Base-by-base conservation (phyloP, 805 yeast species). In the Cyberlindnera japonica region DNA sequence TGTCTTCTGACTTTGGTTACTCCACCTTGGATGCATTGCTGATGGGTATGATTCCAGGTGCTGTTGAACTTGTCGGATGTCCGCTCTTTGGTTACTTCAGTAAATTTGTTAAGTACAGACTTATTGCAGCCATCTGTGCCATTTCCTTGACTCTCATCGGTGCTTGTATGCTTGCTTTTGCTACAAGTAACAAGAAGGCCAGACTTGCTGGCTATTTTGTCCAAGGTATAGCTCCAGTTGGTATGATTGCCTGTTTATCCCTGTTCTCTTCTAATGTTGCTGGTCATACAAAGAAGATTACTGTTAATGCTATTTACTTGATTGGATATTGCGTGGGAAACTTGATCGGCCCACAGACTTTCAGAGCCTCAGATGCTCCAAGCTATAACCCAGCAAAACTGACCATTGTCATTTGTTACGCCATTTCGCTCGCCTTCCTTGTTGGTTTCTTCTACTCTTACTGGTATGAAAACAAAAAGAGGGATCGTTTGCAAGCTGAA, bases 321-420 rank as follows among this genome's bases (percentile, higher is more conserved):
- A 69, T 81, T 43, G 81, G 77, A 8, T 83, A 80, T 55, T 76
- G 84, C 26, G 73, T 76, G 31, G 84, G 86, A 10, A 78, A 81
- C 56, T 63, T 82, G 24, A 71, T 80, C 40, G 90, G 89, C 1
- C 88, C 91, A 6, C 87, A 81, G 58, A 69, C 83, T 15, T 84
- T 83, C 63, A 69, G 66, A 43, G 61, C 72, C 1, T 48, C 58
- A 10, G 74, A 81, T 43, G 79, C 77, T 16, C 88, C 88, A 3
- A 54, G 59, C 25, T 83, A 81, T 50, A 59, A 58, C 7, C 72
- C 75, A 18, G 83, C 80, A 4, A 75, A 75, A 44, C 62, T 69
- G 18, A 35, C 30, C 21, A 18, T 35, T 18, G 38, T 27, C 8
- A 25, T 19, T 11, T 35, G 38, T 27, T 13, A 40, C 38, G n/a